Evolutionary conservation across 495 filamentous ascomycete genomes (phyloP).

Genomic region (Daldinia grandis): DNA sequence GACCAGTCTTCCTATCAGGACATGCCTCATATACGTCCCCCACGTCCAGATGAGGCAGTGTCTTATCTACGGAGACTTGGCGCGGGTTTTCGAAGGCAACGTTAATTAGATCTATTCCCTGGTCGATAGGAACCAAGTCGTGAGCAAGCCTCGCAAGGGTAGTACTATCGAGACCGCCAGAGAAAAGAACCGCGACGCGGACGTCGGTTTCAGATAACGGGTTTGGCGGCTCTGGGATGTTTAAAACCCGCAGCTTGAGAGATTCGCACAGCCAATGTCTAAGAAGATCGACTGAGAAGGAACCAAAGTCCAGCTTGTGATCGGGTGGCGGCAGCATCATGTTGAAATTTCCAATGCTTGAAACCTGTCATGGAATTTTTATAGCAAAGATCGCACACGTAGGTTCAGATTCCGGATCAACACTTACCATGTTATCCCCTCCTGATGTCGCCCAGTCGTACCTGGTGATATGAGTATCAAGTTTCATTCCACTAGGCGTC

Average conservation of each 20-base stretch:
- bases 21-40: slow-evolving; percentile 75
- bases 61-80: slow-evolving; percentile 43
- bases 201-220: slow-evolving; percentile 45
- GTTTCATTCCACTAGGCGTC: slow-evolving; percentile 45
- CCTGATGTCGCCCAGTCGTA: slow-evolving; percentile 32
- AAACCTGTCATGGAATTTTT: slow-evolving; percentile 60
- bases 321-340: slow-evolving; percentile 51
- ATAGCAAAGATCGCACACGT: slow-evolving; percentile 41
- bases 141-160: slow-evolving; percentile 85
- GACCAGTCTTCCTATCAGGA: slow-evolving; percentile 88
- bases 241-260: slow-evolving; percentile 68
- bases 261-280: slow-evolving; percentile 68
- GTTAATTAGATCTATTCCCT: slow-evolving; percentile 88
- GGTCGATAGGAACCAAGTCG: slow-evolving; percentile 71
- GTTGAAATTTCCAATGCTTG: slow-evolving; percentile 71
- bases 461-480: slow-evolving; percentile 24
- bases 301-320: slow-evolving; percentile 54
- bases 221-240: slow-evolving; percentile 68
- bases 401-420: slow-evolving; percentile 11
- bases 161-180: slow-evolving; percentile 93
- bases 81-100: slow-evolving; percentile 97
- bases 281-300: slow-evolving; percentile 64
- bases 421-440: slow-evolving; percentile 44
- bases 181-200: slow-evolving; percentile 86
- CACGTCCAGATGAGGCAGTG: slow-evolving; percentile 16